Base-by-base conservation (phyloP, 495 filamentous ascomycete genomes). In the Trichocladium uniseriatum region DNA sequence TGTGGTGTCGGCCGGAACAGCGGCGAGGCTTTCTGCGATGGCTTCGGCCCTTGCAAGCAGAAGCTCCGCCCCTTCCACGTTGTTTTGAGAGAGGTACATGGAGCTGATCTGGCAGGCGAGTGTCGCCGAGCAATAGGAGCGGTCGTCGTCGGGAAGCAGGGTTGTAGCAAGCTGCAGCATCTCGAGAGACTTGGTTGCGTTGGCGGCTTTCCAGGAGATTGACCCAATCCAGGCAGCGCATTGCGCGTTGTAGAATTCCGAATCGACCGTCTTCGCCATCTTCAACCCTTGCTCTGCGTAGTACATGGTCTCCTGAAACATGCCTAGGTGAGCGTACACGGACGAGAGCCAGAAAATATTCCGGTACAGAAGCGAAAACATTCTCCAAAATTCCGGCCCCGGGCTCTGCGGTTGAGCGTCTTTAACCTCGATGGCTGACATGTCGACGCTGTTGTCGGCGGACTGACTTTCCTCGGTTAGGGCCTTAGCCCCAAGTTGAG, bases 261-360 rank as follows among this genome's bases (percentile, higher is more conserved):
- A 81, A 31, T 76, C 69, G 8, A 83, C 77, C 11, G 81, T 79
- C 37, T 78, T 73, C 41, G 86, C 88, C 51, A 95, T 79, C 61
- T 86, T 87, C 43, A 85, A 69, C 1, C 87, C 87, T 59, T 94
- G 83, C 53, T 95, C 83, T 6, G 83, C 78, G 56, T 94, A 94
- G 64, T 89, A 92, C n/a, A 91, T 70, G 6, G 90, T 85, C 61
- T 97, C 94, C 43, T 84, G 82, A 55, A 89, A 86, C 63, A 95
- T 76, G 38, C 94, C 91, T 57, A 89, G 77, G 46, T 90, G 81
- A 4, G 86, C 79, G 49, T 86, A 95, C 14, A 94, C 65, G 18
- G 71, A 73, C 4, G 89, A 87, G 5, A 94, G 76, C 45, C 87
- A 81, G 39, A 79, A 57, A 24, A 91, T 65, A 39, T 79, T 77